These are phyloP conservation scores for Phytopythium vexans DNA, from an alignment of 352 stramenopile genomes.

Conservation along the genomic window DNA sequence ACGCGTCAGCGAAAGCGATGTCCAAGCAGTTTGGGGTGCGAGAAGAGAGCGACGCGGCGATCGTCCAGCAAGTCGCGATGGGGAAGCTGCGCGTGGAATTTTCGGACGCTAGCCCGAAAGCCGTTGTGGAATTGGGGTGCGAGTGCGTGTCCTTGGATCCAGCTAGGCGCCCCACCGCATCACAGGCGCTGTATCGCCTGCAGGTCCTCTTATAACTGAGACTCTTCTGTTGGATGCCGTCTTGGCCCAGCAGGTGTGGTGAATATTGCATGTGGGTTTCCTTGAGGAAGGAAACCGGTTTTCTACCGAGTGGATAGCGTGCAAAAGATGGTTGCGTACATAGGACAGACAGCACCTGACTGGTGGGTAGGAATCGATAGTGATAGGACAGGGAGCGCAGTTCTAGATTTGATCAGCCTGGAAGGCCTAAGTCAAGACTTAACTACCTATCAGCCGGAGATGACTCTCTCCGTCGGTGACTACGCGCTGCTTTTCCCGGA, in stretches of 20 bases:
- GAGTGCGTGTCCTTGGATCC: slow-evolving; percentile 27
- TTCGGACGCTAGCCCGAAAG: slow-evolving; percentile 3
- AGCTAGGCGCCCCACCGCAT: slow-evolving; percentile 18
- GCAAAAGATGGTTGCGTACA: too few species aligned
- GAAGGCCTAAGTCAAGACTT: slow-evolving; percentile 6
- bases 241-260: too few species aligned
- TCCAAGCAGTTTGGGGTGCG: slow-evolving; percentile 9
- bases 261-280: too few species aligned
- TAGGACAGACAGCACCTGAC: too few species aligned
- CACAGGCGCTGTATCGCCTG: slow-evolving; percentile 24
- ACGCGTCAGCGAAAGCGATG: slow-evolving; percentile 9
- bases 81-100: slow-evolving; percentile 26
- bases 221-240: too few species aligned
- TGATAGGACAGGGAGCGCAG: too few species aligned
- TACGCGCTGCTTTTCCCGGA: slow-evolving; percentile 3
- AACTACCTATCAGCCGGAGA: too few species aligned
- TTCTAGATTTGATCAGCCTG: too few species aligned
- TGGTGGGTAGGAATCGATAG: too few species aligned
- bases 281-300: too few species aligned
- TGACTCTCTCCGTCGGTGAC: neutral
- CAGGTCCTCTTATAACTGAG: slow-evolving; percentile 15
- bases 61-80: slow-evolving; percentile 28
- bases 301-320: too few species aligned
- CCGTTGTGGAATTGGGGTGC: slow-evolving; percentile 17
- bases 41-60: slow-evolving; percentile 13